phyloP scores from a whole-genome alignment of 352 stramenopile species.

The Albugo candida region DNA sequence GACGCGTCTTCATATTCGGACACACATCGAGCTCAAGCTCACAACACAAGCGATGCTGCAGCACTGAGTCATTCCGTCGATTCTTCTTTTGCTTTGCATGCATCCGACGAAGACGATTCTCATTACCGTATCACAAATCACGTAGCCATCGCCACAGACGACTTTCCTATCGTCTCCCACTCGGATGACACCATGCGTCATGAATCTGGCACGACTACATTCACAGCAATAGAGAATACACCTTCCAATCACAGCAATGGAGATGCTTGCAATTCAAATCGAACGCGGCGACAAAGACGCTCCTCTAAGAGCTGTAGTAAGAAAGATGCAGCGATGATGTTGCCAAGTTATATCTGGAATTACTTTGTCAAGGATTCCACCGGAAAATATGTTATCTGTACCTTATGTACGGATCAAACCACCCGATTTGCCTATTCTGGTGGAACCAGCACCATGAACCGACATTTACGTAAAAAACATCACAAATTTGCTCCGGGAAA shows the following conservation, averaged over 20 bases:
- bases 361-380: constrained; percentile 62
- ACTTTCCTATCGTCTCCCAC: no score
- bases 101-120: no score
- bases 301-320: constrained; percentile 14
- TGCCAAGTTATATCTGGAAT: constrained; percentile 72
- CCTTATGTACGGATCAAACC: constrained; percentile 33
- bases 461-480: constrained; percentile 62
- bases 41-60: background rate
- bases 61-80: background rate
- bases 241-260: background rate
- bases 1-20: background rate
- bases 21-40: background rate
- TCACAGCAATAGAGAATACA: no score
- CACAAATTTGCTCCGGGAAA: constrained; percentile 63
- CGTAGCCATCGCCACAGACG: no score
- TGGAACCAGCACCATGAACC: constrained; percentile 70
- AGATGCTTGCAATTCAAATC: background rate
- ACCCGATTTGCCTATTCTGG: constrained; percentile 70
- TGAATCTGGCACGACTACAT: no score
- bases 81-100: background rate
- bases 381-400: constrained; percentile 64
- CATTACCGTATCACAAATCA: no score
- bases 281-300: background rate
- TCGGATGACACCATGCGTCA: no score
- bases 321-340: constrained; percentile 33